Evolutionary conservation across 2,329 filamentous ascomycete genomes (phyloP), one percentile per base, ranked within the genome.

Genomic region (Cryphonectria nitschkei): DNA sequence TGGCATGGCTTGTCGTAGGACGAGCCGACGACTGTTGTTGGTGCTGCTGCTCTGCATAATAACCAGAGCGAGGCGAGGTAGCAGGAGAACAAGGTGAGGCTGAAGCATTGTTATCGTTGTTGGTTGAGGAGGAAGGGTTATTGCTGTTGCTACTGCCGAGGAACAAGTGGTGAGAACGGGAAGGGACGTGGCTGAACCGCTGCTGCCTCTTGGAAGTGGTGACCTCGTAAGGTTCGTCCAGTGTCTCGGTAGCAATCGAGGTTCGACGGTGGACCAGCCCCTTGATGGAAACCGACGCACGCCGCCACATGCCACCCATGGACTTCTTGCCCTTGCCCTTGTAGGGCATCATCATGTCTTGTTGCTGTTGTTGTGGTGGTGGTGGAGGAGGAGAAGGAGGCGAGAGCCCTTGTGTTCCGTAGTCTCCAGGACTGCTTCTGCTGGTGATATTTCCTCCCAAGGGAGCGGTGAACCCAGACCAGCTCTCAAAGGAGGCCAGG

Each of bases 221-320:
- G 52, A 80, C 74, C 7, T 78, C 77, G 58, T 58, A 37, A 32
- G 54, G 39, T 2, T 73, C 69, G 50, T 70, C 63, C 41, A 71
- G 46, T 9, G 64, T 71, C 7, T 71, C 71, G 19, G 66, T 71
- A 1, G 80, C 78, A 34, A 82, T 76, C 1, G 85, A 86, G 7
- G 83, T 80, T 63, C 85, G 82, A 54, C 85, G 81, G 67, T 85
- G 82, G 9, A 87, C 84, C 43, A 89, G 84, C 43, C 84, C 84
- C 75, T 85, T 85, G 66, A 89, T 76, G 11, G 86, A 87, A 67
- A 87, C 75, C 3, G 88, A 89, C 0, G 87, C 88, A 13, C 88
- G 82, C 34, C 87, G 84, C 65, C 89, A 81, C 73, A 85, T 86
- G 64, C 84, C 83, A 76, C 84, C 87, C 70, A 89, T 77, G 63